Base-by-base conservation (phyloP, 805 yeast species). In the Sungouiella blattae region DNA sequence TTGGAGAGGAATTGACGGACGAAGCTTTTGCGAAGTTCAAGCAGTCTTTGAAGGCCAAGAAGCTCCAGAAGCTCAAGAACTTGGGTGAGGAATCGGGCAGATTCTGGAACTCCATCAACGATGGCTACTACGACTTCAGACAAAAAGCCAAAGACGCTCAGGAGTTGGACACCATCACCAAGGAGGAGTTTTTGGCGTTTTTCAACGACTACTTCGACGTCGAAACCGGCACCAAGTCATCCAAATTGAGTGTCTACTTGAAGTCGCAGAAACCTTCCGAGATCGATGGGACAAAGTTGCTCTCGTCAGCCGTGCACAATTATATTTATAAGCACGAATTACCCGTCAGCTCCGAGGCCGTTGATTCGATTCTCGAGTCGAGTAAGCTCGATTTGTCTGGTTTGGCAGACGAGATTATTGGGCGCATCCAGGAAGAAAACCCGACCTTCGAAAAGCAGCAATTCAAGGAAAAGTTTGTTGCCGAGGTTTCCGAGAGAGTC, bases 71-170 rank as follows among this genome's bases (percentile, higher is more conserved):
- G 49, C 69, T 75, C 49, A 87, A 86, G 61, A 88, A 87, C 48
- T 67, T 89, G 60, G 64, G 67, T 36, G 96, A 91, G 55, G 98
- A 93, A 60, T 70, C 77, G 32, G 53, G 64, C 7, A 66, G 80
- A 48, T 81, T 76, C 57, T 79, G 87, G 76, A 67, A 73, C 35
- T 70, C 77, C 11, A 83, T 93, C 38, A 75, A 77, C 20, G 70
- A 77, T 37, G 96, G 96, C 5, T 83, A 68, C 58, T 89, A 83
- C 53, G 87, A 91, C 55, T 91, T 87, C 60, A 60, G 68, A 24
- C 69, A 75, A 35, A 68, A 77, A 39, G 74, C 67, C 25, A 61
- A 66, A 30, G 81, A 80, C 39, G 87, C 85, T 5, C 69, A 69
- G 28, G 41, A 74, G 3, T 69, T 87, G 35, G 69, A 73, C 33